phyloP scores from a whole-genome alignment of 495 filamentous ascomycete genomes.

The Parathielavia hyrcaniae region DNA sequence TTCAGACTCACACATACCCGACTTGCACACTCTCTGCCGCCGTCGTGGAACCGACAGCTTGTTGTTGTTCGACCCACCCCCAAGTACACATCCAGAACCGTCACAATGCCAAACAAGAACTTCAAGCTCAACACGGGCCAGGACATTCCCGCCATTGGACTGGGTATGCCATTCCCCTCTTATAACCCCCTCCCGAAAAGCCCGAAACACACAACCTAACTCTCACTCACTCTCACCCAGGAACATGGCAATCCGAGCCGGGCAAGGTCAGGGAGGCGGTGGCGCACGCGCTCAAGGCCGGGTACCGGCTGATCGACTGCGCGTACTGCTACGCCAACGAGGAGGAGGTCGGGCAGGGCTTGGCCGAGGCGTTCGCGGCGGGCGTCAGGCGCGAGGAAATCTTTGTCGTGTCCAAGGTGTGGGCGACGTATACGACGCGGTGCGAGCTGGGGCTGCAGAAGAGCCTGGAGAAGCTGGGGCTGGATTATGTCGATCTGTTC shows the following conservation, averaged over 20 bases:
- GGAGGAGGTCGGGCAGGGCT: conserved; percentile 49
- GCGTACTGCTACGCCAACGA: conserved; percentile 57
- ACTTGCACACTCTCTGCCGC: background rate
- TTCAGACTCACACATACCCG: background rate
- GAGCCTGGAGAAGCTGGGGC: conserved; percentile 61
- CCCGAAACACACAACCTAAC: background rate
- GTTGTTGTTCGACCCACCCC: background rate
- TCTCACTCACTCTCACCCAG: conserved; percentile 27
- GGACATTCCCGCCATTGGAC: conserved; percentile 67
- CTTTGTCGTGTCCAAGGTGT: conserved; percentile 79
- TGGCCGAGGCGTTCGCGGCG: conserved; percentile 56
- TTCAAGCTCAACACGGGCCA: conserved; percentile 74
- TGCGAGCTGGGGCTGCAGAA: conserved; percentile 62
- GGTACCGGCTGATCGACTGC: conserved; percentile 60
- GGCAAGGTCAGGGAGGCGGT: conserved; percentile 55
- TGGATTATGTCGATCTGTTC: conserved; percentile 80
- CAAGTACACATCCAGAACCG: background rate
- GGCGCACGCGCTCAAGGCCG: conserved; percentile 50
- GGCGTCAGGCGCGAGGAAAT: conserved; percentile 70
- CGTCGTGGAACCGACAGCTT: background rate
- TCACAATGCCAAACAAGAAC: conserved; percentile 43
- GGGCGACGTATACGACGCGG: conserved; percentile 68
- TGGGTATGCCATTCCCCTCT: conserved; percentile 47
- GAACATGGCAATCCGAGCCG: conserved; percentile 68
- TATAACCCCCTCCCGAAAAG: background rate